Percentiles rank a stretch among this genome's conserved stretches.
Evolutionary conservation across 495 filamentous ascomycete species (phyloP).

Genomic region (Tuber calosporum): DNA sequence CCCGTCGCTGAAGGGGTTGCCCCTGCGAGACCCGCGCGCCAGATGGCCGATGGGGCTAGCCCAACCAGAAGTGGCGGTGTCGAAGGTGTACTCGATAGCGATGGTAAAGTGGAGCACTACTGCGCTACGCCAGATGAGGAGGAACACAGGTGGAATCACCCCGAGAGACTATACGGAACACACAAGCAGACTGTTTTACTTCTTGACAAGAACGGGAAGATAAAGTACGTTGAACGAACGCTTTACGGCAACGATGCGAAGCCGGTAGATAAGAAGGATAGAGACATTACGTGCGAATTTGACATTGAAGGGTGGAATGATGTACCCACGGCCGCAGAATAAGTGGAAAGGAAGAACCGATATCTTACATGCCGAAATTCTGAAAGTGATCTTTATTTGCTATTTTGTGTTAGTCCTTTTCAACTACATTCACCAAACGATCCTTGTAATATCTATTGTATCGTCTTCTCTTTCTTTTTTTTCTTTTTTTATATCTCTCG

Average conservation of each 20-base stretch:
- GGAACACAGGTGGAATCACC: conserved; percentile 36
- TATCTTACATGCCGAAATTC: neutral
- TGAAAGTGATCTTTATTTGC: neutral
- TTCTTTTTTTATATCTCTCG: neutral
- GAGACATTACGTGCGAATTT: conserved; percentile 58
- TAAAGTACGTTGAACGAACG: conserved; percentile 76
- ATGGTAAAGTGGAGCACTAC: conserved; percentile 7
- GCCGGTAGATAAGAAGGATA: conserved; percentile 55
- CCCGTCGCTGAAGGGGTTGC: conserved; percentile 19
- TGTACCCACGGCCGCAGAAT: neutral
- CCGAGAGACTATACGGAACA: conserved; percentile 64
- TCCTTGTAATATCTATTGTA: neutral
- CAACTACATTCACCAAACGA: neutral
- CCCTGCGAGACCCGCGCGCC: conserved; percentile 17
- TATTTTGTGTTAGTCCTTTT: neutral
- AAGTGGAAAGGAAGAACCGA: neutral
- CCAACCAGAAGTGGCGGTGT: neutral
- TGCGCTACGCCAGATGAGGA: conserved; percentile 25
- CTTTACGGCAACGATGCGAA: conserved; percentile 64
- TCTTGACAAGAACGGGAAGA: conserved; percentile 64
- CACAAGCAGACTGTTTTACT: conserved; percentile 85
- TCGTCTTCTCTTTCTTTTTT: neutral
- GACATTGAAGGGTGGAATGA: conserved; percentile 54
- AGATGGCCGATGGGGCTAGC: conserved; percentile 13
- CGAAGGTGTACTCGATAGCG: neutral